Evolutionary conservation across 306 rosid genomes (phyloP).

Genomic region (Spatholobus suberectus): DNA sequence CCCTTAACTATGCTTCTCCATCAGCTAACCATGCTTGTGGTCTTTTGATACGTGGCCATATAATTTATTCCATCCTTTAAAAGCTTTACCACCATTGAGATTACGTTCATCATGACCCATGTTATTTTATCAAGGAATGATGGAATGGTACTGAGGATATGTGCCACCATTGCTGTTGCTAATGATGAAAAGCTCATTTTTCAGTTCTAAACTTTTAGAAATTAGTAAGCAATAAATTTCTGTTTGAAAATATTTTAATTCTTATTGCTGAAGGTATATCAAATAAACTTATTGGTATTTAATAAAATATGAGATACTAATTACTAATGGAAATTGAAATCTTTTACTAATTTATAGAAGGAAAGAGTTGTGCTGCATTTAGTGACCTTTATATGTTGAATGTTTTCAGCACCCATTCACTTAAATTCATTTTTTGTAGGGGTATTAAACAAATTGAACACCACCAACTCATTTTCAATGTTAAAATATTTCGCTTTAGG

Average conservation of each 20-base stretch:
- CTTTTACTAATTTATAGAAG: background rate
- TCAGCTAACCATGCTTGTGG: background rate
- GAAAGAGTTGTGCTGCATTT: background rate
- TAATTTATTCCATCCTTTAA: constrained; percentile 1
- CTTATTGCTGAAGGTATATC: background rate
- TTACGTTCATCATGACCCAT: background rate
- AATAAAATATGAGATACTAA: background rate
- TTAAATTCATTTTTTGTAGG: background rate
- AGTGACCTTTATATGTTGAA: background rate
- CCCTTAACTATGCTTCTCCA: background rate
- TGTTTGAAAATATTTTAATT: background rate
- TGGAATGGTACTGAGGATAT: background rate
- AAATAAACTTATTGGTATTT: background rate
- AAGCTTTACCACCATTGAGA: background rate
- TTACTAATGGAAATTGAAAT: background rate
- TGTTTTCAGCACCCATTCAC: background rate
- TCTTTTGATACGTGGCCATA: background rate
- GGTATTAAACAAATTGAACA: background rate
- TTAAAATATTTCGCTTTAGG: background rate
- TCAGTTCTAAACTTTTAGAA: background rate
- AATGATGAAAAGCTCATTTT: background rate
- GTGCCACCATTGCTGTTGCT: background rate
- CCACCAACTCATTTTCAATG: constrained; percentile 8
- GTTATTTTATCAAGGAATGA: background rate
- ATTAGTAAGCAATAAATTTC: background rate